These are phyloP conservation scores for Dendrobium officinale DNA, from an alignment of 106 monocot species.

Conservation along the genomic window DNA sequence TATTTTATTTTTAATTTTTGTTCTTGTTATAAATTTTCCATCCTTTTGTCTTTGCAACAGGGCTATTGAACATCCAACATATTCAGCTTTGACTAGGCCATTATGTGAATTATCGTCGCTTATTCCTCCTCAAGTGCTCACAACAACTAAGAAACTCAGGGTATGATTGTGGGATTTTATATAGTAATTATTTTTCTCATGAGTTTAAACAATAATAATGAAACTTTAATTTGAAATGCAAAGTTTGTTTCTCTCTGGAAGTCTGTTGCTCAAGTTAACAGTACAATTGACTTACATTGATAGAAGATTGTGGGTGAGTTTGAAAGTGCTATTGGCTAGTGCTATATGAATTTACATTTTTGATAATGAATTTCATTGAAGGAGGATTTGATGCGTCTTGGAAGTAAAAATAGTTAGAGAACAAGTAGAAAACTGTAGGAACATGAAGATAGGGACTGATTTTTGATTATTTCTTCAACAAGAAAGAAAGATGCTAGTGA, in stretches of 20 bases:
- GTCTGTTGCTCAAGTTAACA: neutral
- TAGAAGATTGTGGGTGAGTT: neutral
- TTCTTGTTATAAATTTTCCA: neutral
- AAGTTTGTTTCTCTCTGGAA: neutral
- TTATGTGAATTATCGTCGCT: constrained; percentile 96
- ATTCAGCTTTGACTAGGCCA: constrained; percentile 92
- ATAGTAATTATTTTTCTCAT: neutral
- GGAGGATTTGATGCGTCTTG: too few species aligned
- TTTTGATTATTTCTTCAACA: too few species aligned
- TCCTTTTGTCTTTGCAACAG: constrained; percentile 31
- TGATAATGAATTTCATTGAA: too few species aligned
- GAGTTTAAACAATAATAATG: neutral
- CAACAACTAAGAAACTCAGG: constrained; percentile 91
- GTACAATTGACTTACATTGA: neutral
- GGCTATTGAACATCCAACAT: constrained; percentile 98
- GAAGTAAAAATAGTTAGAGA: too few species aligned
- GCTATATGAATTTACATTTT: neutral
- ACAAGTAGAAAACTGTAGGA: too few species aligned
- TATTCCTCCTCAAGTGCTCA: constrained; percentile 89
- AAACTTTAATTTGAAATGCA: neutral
- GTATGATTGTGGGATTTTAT: constrained; percentile 25
- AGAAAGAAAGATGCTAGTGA: too few species aligned
- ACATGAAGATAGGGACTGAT: too few species aligned
- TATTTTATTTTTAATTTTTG: neutral
- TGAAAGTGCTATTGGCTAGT: neutral